A percentile compares a stretch with the other conserved stretches of the same genome.
Evolutionary conservation across 2,329 filamentous ascomycete genomes (phyloP).

Genomic region (Pseudonectria buxi): DNA sequence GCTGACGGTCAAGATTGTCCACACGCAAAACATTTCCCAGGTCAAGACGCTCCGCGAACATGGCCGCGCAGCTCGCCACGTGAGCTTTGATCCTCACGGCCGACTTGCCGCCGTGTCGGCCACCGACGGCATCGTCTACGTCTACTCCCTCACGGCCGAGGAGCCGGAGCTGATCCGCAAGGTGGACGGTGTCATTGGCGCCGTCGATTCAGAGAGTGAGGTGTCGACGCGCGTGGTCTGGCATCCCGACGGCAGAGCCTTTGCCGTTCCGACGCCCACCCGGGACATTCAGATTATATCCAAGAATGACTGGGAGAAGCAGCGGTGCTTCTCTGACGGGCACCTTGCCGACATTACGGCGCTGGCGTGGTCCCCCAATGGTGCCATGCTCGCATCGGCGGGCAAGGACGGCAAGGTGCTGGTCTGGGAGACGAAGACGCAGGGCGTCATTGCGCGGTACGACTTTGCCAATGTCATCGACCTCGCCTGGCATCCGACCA

Average conservation of each 20-base stretch:
- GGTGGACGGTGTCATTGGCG: constrained; percentile 78
- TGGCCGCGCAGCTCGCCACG: constrained; percentile 78
- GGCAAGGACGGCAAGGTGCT: constrained; percentile 62
- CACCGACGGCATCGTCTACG: constrained; percentile 80
- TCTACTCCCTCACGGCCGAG: constrained; percentile 76
- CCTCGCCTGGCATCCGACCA: constrained; percentile 81
- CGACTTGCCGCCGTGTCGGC: constrained; percentile 73
- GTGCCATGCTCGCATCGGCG: constrained; percentile 71
- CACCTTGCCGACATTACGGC: constrained; percentile 83
- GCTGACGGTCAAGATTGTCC: constrained; percentile 82
- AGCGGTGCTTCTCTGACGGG: constrained; percentile 69
- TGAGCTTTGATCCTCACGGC: constrained; percentile 79
- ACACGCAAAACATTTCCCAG: constrained; percentile 67
- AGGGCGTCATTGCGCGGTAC: constrained; percentile 69
- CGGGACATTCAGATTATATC: constrained; percentile 82
- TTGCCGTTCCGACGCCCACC: constrained; percentile 76
- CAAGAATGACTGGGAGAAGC: constrained; percentile 82
- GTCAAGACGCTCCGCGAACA: constrained; percentile 79
- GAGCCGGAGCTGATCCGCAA: constrained; percentile 76
- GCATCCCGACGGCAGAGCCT: constrained; percentile 92
- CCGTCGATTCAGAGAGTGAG: constrained; percentile 66
- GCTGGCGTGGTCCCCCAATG: constrained; percentile 89
- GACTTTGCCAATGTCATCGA: constrained; percentile 81
- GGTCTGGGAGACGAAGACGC: constrained; percentile 86
- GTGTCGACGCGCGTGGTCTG: constrained; percentile 69